These are phyloP conservation scores for Ophiostoma ulmi DNA, from an alignment of 2,329 filamentous ascomycete genomes.

Conservation along the genomic window DNA sequence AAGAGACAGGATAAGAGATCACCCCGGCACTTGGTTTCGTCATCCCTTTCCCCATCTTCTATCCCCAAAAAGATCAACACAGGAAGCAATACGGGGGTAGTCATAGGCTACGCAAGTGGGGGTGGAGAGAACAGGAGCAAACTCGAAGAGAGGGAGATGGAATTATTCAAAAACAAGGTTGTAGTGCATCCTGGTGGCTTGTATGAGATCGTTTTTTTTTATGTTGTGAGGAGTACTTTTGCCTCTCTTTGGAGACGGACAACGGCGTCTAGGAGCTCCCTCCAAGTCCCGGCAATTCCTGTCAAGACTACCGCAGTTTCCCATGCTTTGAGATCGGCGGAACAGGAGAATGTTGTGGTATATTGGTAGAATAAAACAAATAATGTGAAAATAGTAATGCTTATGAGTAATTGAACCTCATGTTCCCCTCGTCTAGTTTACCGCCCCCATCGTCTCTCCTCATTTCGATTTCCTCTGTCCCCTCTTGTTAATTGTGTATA, in stretches of 20 bases:
- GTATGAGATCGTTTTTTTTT: neutral
- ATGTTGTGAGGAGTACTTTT: neutral
- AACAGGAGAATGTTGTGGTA: neutral
- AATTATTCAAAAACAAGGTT: neutral
- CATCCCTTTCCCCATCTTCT: neutral
- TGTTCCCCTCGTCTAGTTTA: neutral
- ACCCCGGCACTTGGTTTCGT: neutral
- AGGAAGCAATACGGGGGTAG: neutral
- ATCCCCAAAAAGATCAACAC: neutral
- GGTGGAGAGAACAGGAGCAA: neutral
- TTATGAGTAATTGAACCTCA: neutral
- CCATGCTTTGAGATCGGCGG: neutral
- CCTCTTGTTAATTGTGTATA: neutral
- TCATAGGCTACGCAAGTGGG: neutral
- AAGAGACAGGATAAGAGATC: neutral
- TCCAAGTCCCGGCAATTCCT: neutral
- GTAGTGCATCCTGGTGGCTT: neutral
- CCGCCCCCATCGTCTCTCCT: neutral
- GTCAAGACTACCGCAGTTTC: neutral
- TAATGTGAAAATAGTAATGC: neutral
- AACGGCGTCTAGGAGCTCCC: neutral
- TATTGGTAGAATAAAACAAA: neutral
- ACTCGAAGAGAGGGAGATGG: neutral
- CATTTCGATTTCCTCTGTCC: neutral
- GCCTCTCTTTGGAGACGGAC: neutral